Evolutionary conservation across 2,329 filamentous ascomycete species (phyloP).

Genomic region (Blastomyces silverae): DNA sequence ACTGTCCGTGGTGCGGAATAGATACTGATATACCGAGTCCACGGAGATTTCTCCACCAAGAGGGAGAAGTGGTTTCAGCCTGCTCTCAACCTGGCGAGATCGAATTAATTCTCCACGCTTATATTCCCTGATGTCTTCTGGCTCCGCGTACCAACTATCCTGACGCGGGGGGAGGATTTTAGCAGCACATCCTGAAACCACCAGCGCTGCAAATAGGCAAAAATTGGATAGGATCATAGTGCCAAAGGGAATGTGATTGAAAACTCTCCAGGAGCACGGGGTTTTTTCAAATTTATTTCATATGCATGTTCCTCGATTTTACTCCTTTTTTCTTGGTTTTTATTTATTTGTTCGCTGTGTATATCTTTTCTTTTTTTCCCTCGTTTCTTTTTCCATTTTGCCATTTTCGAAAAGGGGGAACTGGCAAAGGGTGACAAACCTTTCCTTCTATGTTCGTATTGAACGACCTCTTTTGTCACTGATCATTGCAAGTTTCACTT

Average conservation of each 20-base stretch:
- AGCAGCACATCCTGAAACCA: background rate
- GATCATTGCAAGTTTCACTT: too few species aligned
- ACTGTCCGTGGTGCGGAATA: conserved; percentile 39
- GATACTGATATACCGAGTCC: conserved; percentile 31
- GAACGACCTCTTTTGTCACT: background rate
- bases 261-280: background rate
- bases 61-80: background rate
- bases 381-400: background rate
- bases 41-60: conserved; percentile 21
- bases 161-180: background rate
- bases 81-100: conserved; percentile 3
- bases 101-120: conserved; percentile 5
- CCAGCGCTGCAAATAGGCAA: background rate
- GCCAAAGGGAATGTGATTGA: background rate
- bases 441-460: background rate
- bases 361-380: background rate
- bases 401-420: background rate
- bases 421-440: background rate
- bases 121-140: background rate
- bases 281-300: background rate
- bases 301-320: background rate
- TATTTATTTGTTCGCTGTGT: background rate
- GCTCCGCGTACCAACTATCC: conserved; percentile 3
- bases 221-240: background rate
- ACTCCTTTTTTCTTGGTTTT: background rate